A percentile compares a stretch with the other conserved stretches of the same genome.
phyloP scores from a whole-genome alignment of 2,329 filamentous ascomycete genomes.

The Trichoderma sp. region DNA sequence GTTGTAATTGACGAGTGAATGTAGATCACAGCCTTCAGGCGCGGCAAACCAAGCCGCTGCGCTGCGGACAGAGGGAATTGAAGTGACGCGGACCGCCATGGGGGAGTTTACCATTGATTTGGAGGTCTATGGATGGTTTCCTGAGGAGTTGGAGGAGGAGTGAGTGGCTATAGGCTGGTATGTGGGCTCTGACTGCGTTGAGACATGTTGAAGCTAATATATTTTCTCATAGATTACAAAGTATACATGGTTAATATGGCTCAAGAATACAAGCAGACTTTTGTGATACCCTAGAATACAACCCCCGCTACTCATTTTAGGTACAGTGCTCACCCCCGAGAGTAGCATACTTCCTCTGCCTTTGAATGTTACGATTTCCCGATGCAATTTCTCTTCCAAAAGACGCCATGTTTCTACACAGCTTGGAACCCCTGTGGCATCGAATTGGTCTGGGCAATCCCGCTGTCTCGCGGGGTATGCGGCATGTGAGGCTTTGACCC shows the following conservation, averaged over 20 bases:
- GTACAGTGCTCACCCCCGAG: not conserved
- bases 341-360: not conserved
- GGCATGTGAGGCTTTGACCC: not conserved
- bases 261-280: not conserved
- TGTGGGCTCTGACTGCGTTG: not conserved
- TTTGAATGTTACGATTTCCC: not conserved
- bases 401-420: not conserved
- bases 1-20: not conserved
- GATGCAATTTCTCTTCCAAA: not conserved
- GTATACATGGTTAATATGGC: not conserved
- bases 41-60: slow-evolving; percentile 53
- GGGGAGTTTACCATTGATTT: slow-evolving; percentile 57
- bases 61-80: slow-evolving; percentile 54
- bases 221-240: not conserved
- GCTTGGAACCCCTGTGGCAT: not conserved
- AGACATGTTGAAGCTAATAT: not conserved
- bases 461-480: not conserved
- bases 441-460: not conserved
- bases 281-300: not conserved
- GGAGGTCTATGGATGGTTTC: slow-evolving; percentile 58
- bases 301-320: not conserved
- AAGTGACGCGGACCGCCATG: slow-evolving; percentile 50
- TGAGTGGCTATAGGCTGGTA: not conserved
- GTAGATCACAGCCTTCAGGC: slow-evolving; percentile 52
- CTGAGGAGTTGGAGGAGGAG: slow-evolving; percentile 49